phyloP scores from a whole-genome alignment of 768 basidiomycete genomes.

The Rossbeevera mucosa region DNA sequence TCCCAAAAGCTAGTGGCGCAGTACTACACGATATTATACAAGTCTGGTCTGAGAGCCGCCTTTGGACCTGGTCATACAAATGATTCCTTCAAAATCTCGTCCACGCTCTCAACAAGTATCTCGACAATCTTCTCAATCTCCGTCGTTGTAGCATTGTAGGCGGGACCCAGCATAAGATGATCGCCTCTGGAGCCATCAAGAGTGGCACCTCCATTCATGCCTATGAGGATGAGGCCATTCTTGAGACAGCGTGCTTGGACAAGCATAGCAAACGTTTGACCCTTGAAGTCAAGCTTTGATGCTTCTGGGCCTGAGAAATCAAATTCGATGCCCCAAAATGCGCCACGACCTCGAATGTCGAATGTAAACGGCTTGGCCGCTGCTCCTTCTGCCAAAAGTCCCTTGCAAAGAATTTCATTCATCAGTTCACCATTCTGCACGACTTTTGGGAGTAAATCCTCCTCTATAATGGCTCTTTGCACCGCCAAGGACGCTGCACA shows the following conservation, averaged over 20 bases:
- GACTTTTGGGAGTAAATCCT: slow-evolving; percentile 67
- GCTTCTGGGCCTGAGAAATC: slow-evolving; percentile 52
- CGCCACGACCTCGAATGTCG: slow-evolving; percentile 80
- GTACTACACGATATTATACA: not conserved
- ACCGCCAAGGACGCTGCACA: slow-evolving; percentile 82
- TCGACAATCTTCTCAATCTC: slow-evolving; percentile 68
- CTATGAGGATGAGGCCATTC: slow-evolving; percentile 69
- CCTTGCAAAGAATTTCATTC: slow-evolving; percentile 48
- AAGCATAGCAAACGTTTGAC: slow-evolving; percentile 56
- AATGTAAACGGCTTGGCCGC: slow-evolving; percentile 62
- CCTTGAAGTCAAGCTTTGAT: slow-evolving; percentile 45
- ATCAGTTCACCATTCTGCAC: slow-evolving; percentile 58
- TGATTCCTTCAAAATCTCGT: slow-evolving; percentile 52
- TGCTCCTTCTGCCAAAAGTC: slow-evolving; percentile 52
- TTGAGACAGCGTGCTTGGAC: slow-evolving; percentile 66
- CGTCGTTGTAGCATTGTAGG: slow-evolving; percentile 69
- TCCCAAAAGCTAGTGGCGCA: slow-evolving; percentile 6
- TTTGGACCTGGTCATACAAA: slow-evolving; percentile 4
- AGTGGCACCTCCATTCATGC: slow-evolving; percentile 64
- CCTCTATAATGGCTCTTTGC: slow-evolving; percentile 62
- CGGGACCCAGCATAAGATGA: slow-evolving; percentile 70
- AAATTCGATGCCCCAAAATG: slow-evolving; percentile 83
- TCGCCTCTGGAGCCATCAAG: slow-evolving; percentile 70
- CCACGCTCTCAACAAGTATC: slow-evolving; percentile 60
- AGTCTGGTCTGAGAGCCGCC: not conserved